Conservation (phyloP, 2,329 filamentous ascomycete genomes). For the Penicillium sp. region DNA sequence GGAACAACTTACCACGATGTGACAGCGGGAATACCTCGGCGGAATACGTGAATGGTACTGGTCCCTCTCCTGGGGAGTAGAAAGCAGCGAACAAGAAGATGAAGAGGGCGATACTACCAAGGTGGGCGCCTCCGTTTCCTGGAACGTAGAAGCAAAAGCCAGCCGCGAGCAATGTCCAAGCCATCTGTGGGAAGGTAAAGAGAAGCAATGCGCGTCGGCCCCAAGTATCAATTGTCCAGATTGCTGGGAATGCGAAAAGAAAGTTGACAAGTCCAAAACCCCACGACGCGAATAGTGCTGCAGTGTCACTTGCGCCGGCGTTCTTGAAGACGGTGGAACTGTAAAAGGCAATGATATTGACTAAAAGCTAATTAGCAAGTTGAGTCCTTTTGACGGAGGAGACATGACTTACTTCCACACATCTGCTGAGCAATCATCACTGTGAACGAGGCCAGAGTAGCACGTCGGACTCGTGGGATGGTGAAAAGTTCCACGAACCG, state of each 20-base stretch:
- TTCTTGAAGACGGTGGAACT: constrained; percentile 59
- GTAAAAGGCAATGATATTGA: constrained; percentile 77
- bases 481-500: constrained; percentile 58
- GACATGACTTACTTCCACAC: constrained; percentile 51
- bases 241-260: constrained; percentile 63
- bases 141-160: constrained; percentile 59
- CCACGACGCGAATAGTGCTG: constrained; percentile 62
- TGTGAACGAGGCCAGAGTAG: constrained; percentile 71
- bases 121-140: constrained; percentile 42
- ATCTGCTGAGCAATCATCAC: constrained; percentile 80
- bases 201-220: constrained; percentile 62
- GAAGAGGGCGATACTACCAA: constrained; percentile 59
- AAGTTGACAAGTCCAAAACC: constrained; percentile 67
- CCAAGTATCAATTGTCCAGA: constrained; percentile 67
- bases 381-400: not conserved
- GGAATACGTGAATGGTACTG: constrained; percentile 54
- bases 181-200: constrained; percentile 68
- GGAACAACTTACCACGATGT: constrained; percentile 48
- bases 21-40: constrained; percentile 58
- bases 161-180: constrained; percentile 64
- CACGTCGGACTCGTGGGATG: constrained; percentile 52
- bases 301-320: constrained; percentile 56
- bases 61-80: constrained; percentile 65
- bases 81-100: constrained; percentile 65
- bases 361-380: not conserved